Evolutionary conservation across 2,329 filamentous ascomycete genomes (phyloP), one percentile per base, ranked within the genome.

Genomic region (Venturia carpophila): DNA sequence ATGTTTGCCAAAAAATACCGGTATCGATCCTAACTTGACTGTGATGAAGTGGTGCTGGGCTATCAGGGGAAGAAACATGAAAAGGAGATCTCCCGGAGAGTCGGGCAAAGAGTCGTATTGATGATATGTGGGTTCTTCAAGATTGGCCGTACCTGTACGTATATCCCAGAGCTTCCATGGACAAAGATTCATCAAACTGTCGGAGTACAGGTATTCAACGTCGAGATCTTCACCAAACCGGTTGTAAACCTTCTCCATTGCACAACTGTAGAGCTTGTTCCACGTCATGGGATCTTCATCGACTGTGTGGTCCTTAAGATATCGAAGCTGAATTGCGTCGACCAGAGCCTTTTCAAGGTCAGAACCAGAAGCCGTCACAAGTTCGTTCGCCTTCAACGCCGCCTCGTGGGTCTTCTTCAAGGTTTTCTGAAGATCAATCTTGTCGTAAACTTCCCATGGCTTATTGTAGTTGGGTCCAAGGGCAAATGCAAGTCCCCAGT

Each of bases 401-500:
- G 82, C 81, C 17, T 72, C 65, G 64, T 80, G 47, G 2, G 41
- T 58, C 27, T 41, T 47, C 63, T 43, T 52, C 34, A 64, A 15
- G 7, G 49, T 56, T 24, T 34, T 52, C 30, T 42, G 30, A 17
- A 64, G 49, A 15, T 64, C 63, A 27, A 30, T n/a, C 11, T 58
- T 39, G 37, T 64, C 63, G 49, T 41, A 64, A 34, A 64, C 34
- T 37, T 84, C 82, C 90, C 90, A 92, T 0, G 89, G 86, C 71
- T 92, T 91, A 76, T 92, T 90, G 74, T 89, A 88, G 71, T 93
- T 92, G 3, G 90, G 89, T 0, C 89, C 90, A 0, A 89, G 76
- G 1, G 86, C 79, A 71, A 89, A 92, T 0, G 89, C 86, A 5
- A 89, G 75, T 0, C 87, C 87, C 87, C 87, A 90, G 70, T 87